These are phyloP conservation scores for Amanita jacksonii DNA, from an alignment of 768 basidiomycete species.

Conservation along the genomic window DNA sequence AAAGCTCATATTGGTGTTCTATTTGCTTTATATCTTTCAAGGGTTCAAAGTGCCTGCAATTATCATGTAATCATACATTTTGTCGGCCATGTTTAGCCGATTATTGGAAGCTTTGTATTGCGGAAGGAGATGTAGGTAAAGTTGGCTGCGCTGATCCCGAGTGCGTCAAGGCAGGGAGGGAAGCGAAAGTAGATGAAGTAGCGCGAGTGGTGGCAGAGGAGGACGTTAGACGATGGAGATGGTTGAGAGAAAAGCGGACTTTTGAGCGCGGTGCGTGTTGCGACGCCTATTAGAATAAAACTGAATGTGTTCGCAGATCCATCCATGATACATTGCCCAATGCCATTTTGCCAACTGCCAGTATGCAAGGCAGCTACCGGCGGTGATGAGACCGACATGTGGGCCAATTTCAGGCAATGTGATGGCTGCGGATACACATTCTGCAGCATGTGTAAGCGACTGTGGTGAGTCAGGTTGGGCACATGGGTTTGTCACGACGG, in stretches of 20 bases:
- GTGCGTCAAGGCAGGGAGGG: slow-evolving; percentile 59
- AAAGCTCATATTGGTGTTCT: slow-evolving; percentile 58
- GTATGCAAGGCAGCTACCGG: slow-evolving; percentile 46
- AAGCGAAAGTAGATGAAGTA: slow-evolving; percentile 65
- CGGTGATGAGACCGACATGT: slow-evolving; percentile 49
- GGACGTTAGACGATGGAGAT: slow-evolving; percentile 64
- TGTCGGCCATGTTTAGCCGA: slow-evolving; percentile 72
- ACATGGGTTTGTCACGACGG: no score
- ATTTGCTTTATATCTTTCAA: slow-evolving; percentile 71
- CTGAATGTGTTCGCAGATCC: slow-evolving; percentile 42
- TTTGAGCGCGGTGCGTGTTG: slow-evolving; percentile 54
- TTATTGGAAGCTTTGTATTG: slow-evolving; percentile 77
- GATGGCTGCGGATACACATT: slow-evolving; percentile 66
- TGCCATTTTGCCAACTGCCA: slow-evolving; percentile 71
- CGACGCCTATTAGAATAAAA: neutral
- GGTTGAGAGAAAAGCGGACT: slow-evolving; percentile 63
- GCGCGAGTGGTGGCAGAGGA: slow-evolving; percentile 57
- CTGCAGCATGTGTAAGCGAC: slow-evolving; percentile 72
- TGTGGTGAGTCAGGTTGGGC: slow-evolving; percentile 44
- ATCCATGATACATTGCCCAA: slow-evolving; percentile 71
- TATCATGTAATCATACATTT: slow-evolving; percentile 72
- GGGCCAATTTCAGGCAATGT: slow-evolving; percentile 68
- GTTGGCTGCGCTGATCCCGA: slow-evolving; percentile 77
- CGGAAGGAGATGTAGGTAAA: slow-evolving; percentile 63
- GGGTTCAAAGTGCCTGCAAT: slow-evolving; percentile 62